Percentiles rank a stretch among this genome's conserved stretches.
Evolutionary conservation across 176 grass and related monocot species (phyloP).

Genomic region (Alloteropsis semialata): DNA sequence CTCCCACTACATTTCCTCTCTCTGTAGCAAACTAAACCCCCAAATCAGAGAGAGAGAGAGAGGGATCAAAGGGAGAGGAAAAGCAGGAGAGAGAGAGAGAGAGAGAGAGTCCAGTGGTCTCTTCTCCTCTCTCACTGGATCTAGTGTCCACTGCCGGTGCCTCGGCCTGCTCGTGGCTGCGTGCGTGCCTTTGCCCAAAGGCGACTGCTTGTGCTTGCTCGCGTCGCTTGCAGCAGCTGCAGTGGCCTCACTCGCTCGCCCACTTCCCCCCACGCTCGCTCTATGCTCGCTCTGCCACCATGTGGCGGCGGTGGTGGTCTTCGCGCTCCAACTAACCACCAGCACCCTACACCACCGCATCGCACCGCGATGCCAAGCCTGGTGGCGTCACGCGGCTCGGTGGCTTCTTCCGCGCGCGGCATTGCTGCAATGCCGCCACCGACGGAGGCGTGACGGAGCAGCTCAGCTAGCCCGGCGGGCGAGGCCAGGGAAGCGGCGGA

Average conservation of each 20-base stretch:
- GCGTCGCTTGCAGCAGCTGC: not conserved
- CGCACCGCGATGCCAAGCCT: constrained; percentile 28
- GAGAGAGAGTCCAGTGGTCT: constrained; percentile 15
- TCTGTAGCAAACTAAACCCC: constrained; percentile 1
- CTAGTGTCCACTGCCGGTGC: not conserved
- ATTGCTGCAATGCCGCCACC: constrained; percentile 61
- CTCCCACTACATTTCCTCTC: constrained; percentile 13
- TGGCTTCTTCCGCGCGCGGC: constrained; percentile 21
- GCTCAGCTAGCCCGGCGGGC: not conserved
- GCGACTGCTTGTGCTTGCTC: not conserved
- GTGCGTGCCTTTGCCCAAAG: constrained; percentile 33
- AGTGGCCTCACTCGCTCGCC: not conserved
- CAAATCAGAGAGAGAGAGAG: not conserved
- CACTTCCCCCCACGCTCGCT: constrained; percentile 7
- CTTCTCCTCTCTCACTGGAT: constrained; percentile 25
- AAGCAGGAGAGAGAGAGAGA: not conserved
- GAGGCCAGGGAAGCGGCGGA: not conserved
- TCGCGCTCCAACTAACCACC: constrained; percentile 26
- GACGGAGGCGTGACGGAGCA: constrained; percentile 9
- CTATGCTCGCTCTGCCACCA: constrained; percentile 42
- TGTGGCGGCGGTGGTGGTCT: constrained; percentile 7
- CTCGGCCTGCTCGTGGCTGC: not conserved
- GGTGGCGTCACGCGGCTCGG: constrained; percentile 20
- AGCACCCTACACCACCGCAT: not conserved
- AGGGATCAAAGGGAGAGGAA: constrained; percentile 12